Percentiles rank a stretch among this genome's conserved stretches.
Evolutionary conservation across 805 yeast species (phyloP).

Genomic region (Kodamaea fukazawae): DNA sequence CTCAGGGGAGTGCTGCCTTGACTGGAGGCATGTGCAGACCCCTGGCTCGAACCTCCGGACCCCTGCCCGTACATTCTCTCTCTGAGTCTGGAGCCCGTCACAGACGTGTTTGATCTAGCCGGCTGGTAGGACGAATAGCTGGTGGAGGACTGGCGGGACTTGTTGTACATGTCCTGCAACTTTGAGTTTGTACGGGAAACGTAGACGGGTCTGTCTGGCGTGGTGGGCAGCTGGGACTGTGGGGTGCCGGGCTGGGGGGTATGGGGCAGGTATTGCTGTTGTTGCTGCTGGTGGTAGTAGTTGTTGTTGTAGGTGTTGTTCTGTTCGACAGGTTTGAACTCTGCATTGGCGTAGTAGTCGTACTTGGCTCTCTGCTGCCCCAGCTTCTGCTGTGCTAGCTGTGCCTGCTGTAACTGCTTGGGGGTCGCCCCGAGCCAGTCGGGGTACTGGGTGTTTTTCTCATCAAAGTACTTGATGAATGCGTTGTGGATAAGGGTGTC

Average conservation of each 20-base stretch:
- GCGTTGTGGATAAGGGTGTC: constrained; percentile 45
- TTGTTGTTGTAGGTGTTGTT: constrained; percentile 11
- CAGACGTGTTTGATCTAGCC: constrained; percentile 25
- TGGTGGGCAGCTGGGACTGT: neutral
- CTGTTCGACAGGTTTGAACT: constrained; percentile 13
- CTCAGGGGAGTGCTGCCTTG: too few relatives aligned
- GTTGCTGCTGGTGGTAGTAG: constrained; percentile 11
- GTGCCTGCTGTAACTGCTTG: constrained; percentile 12
- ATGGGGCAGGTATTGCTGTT: constrained; percentile 8
- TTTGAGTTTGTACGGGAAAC: constrained; percentile 34
- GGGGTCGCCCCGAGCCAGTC: constrained; percentile 39
- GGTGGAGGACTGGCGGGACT: constrained; percentile 38
- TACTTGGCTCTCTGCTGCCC: constrained; percentile 5
- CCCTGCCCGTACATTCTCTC: constrained; percentile 22
- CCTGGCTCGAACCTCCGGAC: too few relatives aligned
- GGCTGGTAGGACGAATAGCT: constrained; percentile 25
- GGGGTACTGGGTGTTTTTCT: constrained; percentile 33
- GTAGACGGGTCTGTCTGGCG: constrained; percentile 16
- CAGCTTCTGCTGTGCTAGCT: constrained; percentile 7
- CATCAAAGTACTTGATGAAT: constrained; percentile 38
- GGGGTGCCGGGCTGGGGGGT: constrained; percentile 5
- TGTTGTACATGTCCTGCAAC: constrained; percentile 40
- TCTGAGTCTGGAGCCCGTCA: constrained; percentile 22
- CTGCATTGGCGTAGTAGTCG: constrained; percentile 13
- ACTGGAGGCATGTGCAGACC: too few relatives aligned